Evolutionary conservation across 352 stramenopile species (phyloP), one percentile per base, ranked within the genome.

Genomic region (Aphanomyces astaci): DNA sequence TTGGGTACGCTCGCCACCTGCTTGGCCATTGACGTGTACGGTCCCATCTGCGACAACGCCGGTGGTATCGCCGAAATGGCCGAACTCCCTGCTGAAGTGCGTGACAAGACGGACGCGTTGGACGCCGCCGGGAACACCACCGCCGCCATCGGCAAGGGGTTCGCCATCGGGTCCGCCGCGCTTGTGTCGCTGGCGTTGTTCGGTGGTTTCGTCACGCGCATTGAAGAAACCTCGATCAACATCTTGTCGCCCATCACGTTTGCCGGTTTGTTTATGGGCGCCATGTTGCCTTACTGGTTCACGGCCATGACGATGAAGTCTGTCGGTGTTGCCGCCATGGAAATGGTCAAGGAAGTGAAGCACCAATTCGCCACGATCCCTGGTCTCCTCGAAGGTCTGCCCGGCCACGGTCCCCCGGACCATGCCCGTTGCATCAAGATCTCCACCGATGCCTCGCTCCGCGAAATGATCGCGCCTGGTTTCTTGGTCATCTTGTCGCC

Each of bases 251-350:
- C 97, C 27, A 92, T 99, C 64, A 99, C 96, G 22, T 99, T 99
- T 80, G 91, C 96, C 69, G 98, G 97, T 80, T 81, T 99, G 66
- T 97, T 99, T 71, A 98, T 99, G 79, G 97, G 97, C 73, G 96
- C 96, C 69, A 99, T 99, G 95, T 91, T 99, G 60, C 97, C 97
- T n/a, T 99, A 99, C 83, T 98, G 96, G 82, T 99, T 99, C 81
- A 97, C 94, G 66, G 97, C 97, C 30, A 84, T 99, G 88, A 99
- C 97, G 56, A 99, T 99, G 97, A 99, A 99, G 89, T 98, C 93
- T 70, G 97, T 99, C 31, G 96, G 97, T 76, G 80, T 88, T 66
- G 97, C 97, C 55, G 97, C 97, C 64, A 98, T 98, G 90, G 91
- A 98, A 71, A 99, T 99, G 96, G 97, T 99, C 28, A 88, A 98